Base-by-base conservation (phyloP, 208 protist species). In the Balamuthia mandrillaris region DNA sequence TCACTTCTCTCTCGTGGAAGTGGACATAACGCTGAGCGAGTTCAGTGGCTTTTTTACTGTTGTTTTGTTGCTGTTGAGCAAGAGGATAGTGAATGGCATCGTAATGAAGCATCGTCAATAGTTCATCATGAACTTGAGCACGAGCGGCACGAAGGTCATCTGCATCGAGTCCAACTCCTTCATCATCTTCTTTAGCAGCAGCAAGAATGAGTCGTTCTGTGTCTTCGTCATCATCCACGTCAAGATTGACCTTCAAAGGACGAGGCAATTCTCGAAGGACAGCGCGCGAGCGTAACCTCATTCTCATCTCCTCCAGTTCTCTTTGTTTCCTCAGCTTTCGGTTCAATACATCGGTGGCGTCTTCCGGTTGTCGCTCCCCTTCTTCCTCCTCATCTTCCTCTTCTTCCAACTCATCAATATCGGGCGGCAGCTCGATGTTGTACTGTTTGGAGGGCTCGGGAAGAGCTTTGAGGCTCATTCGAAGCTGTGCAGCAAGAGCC, bases 251-350 rank as follows among this genome's bases (percentile, higher is more conserved):
- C 16, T 68, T 27, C 3, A 86, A 39, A 4, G 90, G 88, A 24
- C 91, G 61, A 21, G 91, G 92, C 18, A 94, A 63, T 29, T 83
- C 60, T 29, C 81, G 75, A 61, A 91, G 86, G 29, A 93, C 45
- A 24, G 88, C 85, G 21, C n/a, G 27, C 14, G 65, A 88, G 44
- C 86, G 44, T 27, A 82, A 78, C 21, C 51, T 41, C 3, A 89
- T 35, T 35, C 52, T 33, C n/a, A 86, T 56, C 58, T 91, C 77
- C 39, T 82, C 47, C 39, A 72, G 61, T 18, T 58, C 66, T 58
- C 88, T 82, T 0, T 58, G 16, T 37, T 86, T 83, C 37, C 85
- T 54, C 14, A 84, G 41, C 44, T 84, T 52, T 58, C 85, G 52
- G 27, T 86, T 60, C 7, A 82, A 61, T 0, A 33, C 12, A n/a